Evolutionary conservation across 2,329 filamentous ascomycete genomes (phyloP), one percentile per base, ranked within the genome.

Genomic region (Pseudogymnoascus sp.): DNA sequence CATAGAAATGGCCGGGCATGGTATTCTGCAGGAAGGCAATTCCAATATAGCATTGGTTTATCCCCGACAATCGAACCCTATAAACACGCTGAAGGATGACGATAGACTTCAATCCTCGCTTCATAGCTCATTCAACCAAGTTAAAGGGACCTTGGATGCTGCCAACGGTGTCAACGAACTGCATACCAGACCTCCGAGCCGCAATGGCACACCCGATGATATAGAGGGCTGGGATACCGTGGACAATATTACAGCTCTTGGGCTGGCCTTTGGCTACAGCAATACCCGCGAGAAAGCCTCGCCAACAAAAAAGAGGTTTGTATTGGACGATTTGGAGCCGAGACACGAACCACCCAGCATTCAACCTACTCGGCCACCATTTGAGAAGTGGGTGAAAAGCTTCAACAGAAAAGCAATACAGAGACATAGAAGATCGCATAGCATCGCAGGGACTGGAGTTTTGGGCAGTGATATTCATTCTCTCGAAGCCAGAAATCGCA

Each of bases 331-430:
- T 47, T 32, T 41, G 4, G 62, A 66, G 14, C 54, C 30, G 20
- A 39, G 61, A 57, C 58, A 63, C 28, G 38, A 43, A 38, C 38
- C 14, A 35, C 43, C 54, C 54, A 35, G 11, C 11, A 22, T 41
- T 14, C 16, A 62, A 9, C 34, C 35, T n/a, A 47, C 57, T 22
- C 64, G 64, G 54, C 57, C 47, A 8, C 84, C 86, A 2, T 91
- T 93, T 67, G 80, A 83, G 50, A 86, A 82, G 70, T 93, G 89
- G 88, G 83, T 92, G 74, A 87, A 78, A 64, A 87, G 81, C 4
- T 74, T 93, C 18, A 83, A 87, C 63, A 82, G 80, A 64, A 82
- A 82, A 67, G 82, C 78, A 62, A 71, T 69, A 54, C 76, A 77
- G 60, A 77, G 74, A 39, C 74, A 69, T 37, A 75, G 74, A 62